These are phyloP conservation scores for Grosmannia huntii DNA, from an alignment of 2,329 filamentous ascomycete genomes.

Conservation along the genomic window DNA sequence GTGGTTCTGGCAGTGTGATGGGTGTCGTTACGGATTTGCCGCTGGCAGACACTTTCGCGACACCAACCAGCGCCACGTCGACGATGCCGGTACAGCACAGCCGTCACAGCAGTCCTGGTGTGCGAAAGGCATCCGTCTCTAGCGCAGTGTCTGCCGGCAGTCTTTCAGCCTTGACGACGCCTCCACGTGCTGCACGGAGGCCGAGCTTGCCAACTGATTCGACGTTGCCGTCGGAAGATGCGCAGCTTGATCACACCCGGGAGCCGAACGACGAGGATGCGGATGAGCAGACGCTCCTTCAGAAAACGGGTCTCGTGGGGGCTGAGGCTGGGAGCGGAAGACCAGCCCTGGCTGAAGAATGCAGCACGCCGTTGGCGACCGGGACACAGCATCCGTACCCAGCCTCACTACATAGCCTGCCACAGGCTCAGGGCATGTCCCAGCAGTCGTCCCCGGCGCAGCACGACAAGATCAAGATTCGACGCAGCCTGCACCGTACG, in stretches of 20 bases:
- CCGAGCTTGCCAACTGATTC: constrained; percentile 13
- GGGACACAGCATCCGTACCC: background rate
- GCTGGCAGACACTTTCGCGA: constrained; percentile 33
- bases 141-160: constrained; percentile 26
- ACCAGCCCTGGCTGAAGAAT: constrained; percentile 24
- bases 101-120: constrained; percentile 21
- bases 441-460: constrained; percentile 18
- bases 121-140: constrained; percentile 30
- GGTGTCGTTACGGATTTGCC: constrained; percentile 22
- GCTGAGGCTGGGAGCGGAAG: constrained; percentile 2
- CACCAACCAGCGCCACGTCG: constrained; percentile 27
- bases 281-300: constrained; percentile 53
- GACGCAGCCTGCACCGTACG: constrained; percentile 80
- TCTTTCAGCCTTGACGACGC: constrained; percentile 19
- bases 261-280: constrained; percentile 32
- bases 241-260: constrained; percentile 14
- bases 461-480: constrained; percentile 52
- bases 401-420: constrained; percentile 31
- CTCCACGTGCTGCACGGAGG: constrained; percentile 18
- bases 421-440: constrained; percentile 54
- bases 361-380: background rate
- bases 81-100: constrained; percentile 23
- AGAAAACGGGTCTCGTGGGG: constrained; percentile 34
- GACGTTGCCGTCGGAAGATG: constrained; percentile 1
- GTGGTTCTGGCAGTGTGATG: background rate